Percentiles rank a stretch among this genome's conserved stretches.
These are phyloP conservation scores for Debaryomyces tyrocola DNA, from an alignment of 805 yeast species.

Conservation along the genomic window DNA sequence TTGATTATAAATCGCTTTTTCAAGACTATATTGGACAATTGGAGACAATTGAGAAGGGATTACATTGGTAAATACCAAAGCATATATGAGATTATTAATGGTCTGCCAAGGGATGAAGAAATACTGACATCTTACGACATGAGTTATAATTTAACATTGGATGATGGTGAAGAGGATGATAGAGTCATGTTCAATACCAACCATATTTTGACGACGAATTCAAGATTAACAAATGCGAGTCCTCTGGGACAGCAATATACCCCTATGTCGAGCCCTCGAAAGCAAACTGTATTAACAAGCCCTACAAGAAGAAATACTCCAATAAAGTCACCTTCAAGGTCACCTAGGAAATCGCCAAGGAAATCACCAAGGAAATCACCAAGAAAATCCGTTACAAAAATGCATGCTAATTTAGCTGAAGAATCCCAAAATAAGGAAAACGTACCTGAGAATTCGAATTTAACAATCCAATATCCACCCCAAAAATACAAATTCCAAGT, in stretches of 20 bases:
- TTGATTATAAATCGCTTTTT: constrained; percentile 55
- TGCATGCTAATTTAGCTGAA: neutral
- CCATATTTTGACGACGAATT: constrained; percentile 9
- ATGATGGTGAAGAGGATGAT: constrained; percentile 23
- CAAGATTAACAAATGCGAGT: constrained; percentile 2
- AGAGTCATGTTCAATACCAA: constrained; percentile 16
- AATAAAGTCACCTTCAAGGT: neutral
- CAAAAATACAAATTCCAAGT: constrained; percentile 32
- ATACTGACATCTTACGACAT: constrained; percentile 24
- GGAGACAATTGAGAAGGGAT: constrained; percentile 34
- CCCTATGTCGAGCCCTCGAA: neutral
- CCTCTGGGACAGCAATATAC: neutral
- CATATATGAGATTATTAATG: constrained; percentile 18
- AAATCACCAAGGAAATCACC: neutral
- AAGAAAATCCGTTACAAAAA: neutral
- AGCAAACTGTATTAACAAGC: constrained; percentile 5
- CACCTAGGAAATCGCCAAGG: neutral
- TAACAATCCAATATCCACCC: constrained; percentile 36
- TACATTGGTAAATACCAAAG: constrained; percentile 6
- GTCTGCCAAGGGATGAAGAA: constrained; percentile 17
- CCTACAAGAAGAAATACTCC: constrained; percentile 1
- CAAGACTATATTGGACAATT: constrained; percentile 51
- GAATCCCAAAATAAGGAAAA: neutral
- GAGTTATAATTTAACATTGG: constrained; percentile 31
- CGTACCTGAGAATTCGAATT: constrained; percentile 21